These are phyloP conservation scores for Candida pseudoviswanathii DNA, from an alignment of 1,139 yeast species.

Conservation along the genomic window DNA sequence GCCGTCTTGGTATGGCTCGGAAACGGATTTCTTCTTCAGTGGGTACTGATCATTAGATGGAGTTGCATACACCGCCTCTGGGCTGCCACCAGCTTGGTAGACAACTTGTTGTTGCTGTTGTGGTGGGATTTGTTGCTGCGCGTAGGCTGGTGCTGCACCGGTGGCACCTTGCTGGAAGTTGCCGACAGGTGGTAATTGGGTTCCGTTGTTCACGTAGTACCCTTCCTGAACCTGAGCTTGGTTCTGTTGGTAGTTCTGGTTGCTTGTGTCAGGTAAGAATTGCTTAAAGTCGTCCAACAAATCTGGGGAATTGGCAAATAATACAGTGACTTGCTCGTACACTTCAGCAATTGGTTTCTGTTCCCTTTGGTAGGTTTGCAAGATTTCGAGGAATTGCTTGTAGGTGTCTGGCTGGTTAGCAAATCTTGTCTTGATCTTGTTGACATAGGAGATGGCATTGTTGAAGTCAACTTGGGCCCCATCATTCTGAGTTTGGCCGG, in stretches of 20 bases:
- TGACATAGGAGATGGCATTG: slow-evolving; percentile 95
- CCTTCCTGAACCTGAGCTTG: slow-evolving; percentile 11
- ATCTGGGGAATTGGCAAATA: slow-evolving; percentile 93
- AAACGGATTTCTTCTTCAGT: slow-evolving; percentile 31
- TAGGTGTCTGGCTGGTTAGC: slow-evolving; percentile 94
- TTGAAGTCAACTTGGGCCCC: slow-evolving; percentile 94
- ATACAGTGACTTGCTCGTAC: slow-evolving; percentile 84
- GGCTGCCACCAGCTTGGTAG: slow-evolving; percentile 19
- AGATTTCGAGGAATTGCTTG: slow-evolving; percentile 89
- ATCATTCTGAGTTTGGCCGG: slow-evolving; percentile 27
- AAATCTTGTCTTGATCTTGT: slow-evolving; percentile 91
- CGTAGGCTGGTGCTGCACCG: slow-evolving; percentile 23
- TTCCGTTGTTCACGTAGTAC: slow-evolving; percentile 28
- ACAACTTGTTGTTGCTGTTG: slow-evolving; percentile 17
- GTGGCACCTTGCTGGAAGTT: slow-evolving; percentile 74
- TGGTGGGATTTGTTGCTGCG: slow-evolving; percentile 3
- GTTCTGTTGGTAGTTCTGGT: slow-evolving; percentile 29
- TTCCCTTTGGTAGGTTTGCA: slow-evolving; percentile 95
- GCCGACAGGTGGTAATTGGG: slow-evolving; percentile 92
- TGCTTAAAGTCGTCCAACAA: slow-evolving; percentile 91
- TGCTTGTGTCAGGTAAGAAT: slow-evolving; percentile 88
- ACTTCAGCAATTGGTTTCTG: slow-evolving; percentile 95
- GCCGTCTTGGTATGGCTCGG: slow-evolving; percentile 37
- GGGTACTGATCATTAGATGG: slow-evolving; percentile 16
- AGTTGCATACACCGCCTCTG: slow-evolving; percentile 17